These are phyloP conservation scores for Logfia minima DNA, from an alignment of 129 eudicot genomes.

Conservation along the genomic window DNA sequence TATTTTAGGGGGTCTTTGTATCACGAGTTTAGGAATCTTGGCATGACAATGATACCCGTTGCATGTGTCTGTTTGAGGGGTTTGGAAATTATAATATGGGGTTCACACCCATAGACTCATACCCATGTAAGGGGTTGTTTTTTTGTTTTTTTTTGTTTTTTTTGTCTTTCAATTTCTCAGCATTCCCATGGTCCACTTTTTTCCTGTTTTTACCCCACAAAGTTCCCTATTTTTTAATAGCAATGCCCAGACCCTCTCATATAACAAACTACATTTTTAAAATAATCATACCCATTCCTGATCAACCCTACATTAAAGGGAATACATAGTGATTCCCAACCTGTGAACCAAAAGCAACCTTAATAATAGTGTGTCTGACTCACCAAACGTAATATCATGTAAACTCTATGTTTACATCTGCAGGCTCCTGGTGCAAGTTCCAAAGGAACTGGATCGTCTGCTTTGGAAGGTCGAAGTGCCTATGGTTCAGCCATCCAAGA, in stretches of 20 bases:
- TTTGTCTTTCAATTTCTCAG: no score
- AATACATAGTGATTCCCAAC: background rate
- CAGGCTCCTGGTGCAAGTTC: constrained; percentile 59
- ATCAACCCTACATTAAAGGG: background rate
- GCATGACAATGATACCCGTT: background rate
- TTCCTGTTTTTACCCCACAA: background rate
- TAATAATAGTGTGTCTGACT: background rate
- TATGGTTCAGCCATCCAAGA: constrained; percentile 57
- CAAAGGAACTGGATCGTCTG: constrained; percentile 60
- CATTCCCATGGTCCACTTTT: background rate
- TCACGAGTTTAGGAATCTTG: background rate
- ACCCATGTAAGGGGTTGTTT: no score
- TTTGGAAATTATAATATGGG: background rate
- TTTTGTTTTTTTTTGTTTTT: no score
- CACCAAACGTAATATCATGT: background rate
- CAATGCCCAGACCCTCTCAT: background rate
- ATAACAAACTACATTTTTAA: background rate
- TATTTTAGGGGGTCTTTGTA: background rate
- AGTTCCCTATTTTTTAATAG: background rate
- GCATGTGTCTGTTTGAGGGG: background rate
- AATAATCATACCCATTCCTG: background rate
- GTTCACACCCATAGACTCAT: background rate
- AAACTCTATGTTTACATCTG: constrained; percentile 3
- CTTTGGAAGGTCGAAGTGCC: constrained; percentile 65
- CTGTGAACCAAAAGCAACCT: background rate